These are phyloP conservation scores for Yamadazyma atlantica DNA, from an alignment of 1,139 yeast genomes.

Conservation along the genomic window DNA sequence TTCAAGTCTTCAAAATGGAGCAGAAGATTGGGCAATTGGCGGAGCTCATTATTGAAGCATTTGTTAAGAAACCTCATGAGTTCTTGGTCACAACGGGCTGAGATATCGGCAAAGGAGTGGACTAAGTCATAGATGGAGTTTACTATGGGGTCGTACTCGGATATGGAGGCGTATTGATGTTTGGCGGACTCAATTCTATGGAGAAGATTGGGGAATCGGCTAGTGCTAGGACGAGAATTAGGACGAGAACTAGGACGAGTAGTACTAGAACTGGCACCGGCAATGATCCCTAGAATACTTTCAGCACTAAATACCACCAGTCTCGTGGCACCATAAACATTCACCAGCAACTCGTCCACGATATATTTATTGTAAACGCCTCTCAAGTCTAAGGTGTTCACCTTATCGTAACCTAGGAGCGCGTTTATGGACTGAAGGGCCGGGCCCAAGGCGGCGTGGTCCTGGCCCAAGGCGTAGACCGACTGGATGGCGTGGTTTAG, in stretches of 20 bases:
- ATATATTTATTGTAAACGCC: not conserved
- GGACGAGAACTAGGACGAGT: no score
- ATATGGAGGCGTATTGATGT: not conserved
- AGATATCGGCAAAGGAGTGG: not conserved
- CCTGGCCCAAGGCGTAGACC: not conserved
- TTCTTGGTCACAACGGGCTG: constrained; percentile 2
- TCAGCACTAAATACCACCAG: not conserved
- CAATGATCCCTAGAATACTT: not conserved
- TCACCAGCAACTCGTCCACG: not conserved
- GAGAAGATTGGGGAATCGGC: not conserved
- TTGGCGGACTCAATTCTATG: not conserved
- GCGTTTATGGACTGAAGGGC: not conserved
- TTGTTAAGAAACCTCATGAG: constrained; percentile 11
- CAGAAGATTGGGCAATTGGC: constrained; percentile 14
- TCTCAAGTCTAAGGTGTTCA: not conserved
- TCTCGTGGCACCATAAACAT: no score
- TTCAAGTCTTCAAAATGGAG: constrained; percentile 11
- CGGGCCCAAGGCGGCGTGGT: not conserved
- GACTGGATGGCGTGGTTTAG: constrained; percentile 2
- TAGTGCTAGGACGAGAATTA: no score
- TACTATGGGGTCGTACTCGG: not conserved
- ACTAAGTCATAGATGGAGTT: not conserved
- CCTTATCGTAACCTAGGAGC: not conserved
- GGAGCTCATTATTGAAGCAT: constrained; percentile 12
- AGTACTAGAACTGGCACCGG: not conserved